Conservation (phyloP, 306 rosid species). For the Nissolia schottii region DNA sequence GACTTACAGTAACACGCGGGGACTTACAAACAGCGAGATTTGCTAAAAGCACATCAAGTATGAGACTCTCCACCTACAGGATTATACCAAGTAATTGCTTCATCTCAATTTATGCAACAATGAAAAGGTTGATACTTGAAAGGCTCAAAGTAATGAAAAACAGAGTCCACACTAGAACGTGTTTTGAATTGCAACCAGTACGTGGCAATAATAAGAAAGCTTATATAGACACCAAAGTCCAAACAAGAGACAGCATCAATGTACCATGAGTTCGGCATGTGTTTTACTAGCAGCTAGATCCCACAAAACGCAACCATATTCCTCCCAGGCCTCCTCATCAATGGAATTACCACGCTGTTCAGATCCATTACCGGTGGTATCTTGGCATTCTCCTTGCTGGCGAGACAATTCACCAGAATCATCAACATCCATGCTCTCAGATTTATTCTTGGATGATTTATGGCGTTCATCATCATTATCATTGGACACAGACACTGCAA, state of each 20-base stretch:
- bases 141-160: slow-evolving; percentile 4
- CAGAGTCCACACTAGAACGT: neutral
- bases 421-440: slow-evolving; percentile 48
- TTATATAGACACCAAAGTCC: neutral
- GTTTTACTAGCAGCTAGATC: slow-evolving; percentile 78
- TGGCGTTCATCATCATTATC: neutral
- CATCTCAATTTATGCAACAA: neutral
- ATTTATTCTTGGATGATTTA: slow-evolving; percentile 3
- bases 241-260: slow-evolving; percentile 10
- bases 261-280: slow-evolving; percentile 91
- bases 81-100: neutral
- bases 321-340: slow-evolving; percentile 70
- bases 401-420: slow-evolving; percentile 26
- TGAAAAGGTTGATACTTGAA: neutral
- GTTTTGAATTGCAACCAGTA: neutral
- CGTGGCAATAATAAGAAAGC: neutral
- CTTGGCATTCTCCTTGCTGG: slow-evolving; percentile 23
- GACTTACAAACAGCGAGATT: slow-evolving; percentile 66
- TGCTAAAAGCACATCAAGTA: slow-evolving; percentile 80
- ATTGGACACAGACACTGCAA: slow-evolving; percentile 11
- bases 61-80: slow-evolving; percentile 71
- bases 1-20: slow-evolving; percentile 57
- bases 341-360: slow-evolving; percentile 10
- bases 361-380: neutral
- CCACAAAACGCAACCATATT: slow-evolving; percentile 85